phyloP scores from a whole-genome alignment of 176 grass and related monocot genomes.

The Zea luxurians region DNA sequence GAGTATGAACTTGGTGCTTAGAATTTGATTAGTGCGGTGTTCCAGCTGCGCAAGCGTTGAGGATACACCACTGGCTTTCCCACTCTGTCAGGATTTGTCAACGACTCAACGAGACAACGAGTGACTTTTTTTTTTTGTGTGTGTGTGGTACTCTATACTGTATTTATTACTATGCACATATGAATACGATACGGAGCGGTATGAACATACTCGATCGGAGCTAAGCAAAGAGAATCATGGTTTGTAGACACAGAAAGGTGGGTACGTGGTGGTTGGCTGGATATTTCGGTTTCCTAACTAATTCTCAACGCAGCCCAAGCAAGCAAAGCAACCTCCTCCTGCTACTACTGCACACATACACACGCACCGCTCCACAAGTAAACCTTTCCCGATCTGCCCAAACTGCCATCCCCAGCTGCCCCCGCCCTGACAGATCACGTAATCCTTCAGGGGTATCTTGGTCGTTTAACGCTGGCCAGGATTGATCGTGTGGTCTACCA shows the following conservation, averaged over 20 bases:
- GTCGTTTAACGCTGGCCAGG: slow-evolving; percentile 16
- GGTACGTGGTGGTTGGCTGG: slow-evolving; percentile 51
- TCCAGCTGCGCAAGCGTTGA: background rate
- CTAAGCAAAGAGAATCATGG: background rate
- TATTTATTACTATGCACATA: too few species aligned
- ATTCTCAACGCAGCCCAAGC: slow-evolving; percentile 39
- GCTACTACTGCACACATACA: background rate
- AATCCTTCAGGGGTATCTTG: background rate
- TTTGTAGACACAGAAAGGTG: background rate
- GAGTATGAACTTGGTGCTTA: background rate
- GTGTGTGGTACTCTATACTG: background rate
- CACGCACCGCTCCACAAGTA: background rate
- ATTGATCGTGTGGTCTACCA: slow-evolving; percentile 5
- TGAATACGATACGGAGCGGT: background rate
- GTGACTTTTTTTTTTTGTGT: background rate
- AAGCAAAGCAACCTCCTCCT: slow-evolving; percentile 51
- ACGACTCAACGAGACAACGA: background rate
- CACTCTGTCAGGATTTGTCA: too few species aligned
- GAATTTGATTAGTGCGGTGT: background rate
- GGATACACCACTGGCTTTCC: background rate
- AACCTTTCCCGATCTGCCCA: background rate
- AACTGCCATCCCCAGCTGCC: background rate
- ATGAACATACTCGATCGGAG: background rate
- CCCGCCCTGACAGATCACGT: background rate
- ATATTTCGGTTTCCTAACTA: slow-evolving; percentile 58